A percentile compares a stretch with the other conserved stretches of the same genome.
phyloP scores from a whole-genome alignment of 75 land plant genomes.

The Sequoiadendron giganteum region DNA sequence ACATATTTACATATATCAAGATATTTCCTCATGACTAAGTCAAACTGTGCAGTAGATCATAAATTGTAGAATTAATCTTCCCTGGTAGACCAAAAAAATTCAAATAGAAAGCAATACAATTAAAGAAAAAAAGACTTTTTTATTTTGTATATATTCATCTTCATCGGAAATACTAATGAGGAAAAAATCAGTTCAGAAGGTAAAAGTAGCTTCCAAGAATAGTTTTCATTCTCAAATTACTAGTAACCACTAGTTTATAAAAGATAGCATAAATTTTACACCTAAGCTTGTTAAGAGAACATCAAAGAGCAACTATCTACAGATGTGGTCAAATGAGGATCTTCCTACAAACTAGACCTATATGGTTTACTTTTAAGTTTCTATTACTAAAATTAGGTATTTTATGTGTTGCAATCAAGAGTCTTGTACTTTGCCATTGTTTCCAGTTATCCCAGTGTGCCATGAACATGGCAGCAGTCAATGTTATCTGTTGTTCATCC shows the following conservation, averaged over 20 bases:
- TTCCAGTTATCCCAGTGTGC: too few relatives aligned
- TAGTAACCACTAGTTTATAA: not conserved
- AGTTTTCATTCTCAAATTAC: not conserved
- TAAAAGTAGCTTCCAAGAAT: not conserved
- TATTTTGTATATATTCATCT: not conserved
- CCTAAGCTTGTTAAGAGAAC: too few relatives aligned
- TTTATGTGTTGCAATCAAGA: not conserved
- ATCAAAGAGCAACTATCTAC: too few relatives aligned
- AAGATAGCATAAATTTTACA: not conserved
- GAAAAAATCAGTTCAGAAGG: too few relatives aligned
- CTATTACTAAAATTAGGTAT: not conserved
- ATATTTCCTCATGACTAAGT: not conserved
- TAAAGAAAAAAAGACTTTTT: too few relatives aligned
- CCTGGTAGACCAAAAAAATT: not conserved
- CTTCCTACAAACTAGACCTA: not conserved
- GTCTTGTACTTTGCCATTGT: too few relatives aligned
- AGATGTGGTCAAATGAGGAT: not conserved
- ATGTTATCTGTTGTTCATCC: too few relatives aligned
- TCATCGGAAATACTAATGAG: too few relatives aligned
- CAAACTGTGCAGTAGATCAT: not conserved
- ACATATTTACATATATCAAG: too few relatives aligned
- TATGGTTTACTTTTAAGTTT: not conserved
- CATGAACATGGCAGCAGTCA: too few relatives aligned
- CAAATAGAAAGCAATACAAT: too few relatives aligned
- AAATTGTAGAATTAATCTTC: too few relatives aligned